A percentile compares a stretch with the other conserved stretches of the same genome.
Evolutionary conservation across 148 eudicot genomes (phyloP).

Genomic region (Gaultheria prostrata): DNA sequence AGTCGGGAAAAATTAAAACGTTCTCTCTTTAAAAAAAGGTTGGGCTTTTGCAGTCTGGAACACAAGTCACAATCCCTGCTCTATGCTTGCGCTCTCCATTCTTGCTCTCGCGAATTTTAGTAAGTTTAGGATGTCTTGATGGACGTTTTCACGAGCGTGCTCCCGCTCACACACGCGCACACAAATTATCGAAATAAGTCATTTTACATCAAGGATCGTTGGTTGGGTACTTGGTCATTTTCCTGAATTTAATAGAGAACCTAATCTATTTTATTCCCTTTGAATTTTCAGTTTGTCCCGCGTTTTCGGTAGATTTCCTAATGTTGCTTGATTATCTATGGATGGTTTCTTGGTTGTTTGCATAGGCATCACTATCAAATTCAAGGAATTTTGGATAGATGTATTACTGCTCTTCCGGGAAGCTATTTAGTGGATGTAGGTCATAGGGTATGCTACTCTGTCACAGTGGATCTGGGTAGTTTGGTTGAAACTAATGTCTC

Average conservation of each 20-base stretch:
- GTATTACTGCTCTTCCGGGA: neutral
- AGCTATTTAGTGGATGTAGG: neutral
- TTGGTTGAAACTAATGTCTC: neutral
- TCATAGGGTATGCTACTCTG: neutral
- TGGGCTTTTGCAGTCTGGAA: neutral
- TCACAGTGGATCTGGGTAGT: neutral
- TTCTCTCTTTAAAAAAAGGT: conserved; percentile 10
- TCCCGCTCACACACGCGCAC: too few species aligned
- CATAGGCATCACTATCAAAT: neutral
- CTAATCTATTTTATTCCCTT: neutral
- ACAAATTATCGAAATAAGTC: too few species aligned
- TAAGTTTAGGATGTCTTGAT: too few species aligned
- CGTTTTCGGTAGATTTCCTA: neutral
- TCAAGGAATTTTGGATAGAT: neutral
- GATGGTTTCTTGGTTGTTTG: neutral
- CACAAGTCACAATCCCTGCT: neutral
- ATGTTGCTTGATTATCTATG: neutral
- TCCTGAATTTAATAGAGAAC: neutral
- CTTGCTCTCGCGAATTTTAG: too few species aligned
- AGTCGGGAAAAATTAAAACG: neutral
- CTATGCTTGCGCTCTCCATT: neutral
- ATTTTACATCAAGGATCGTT: too few species aligned
- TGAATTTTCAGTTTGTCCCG: neutral
- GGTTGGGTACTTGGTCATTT: too few species aligned
- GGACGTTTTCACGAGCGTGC: too few species aligned